phyloP scores from a whole-genome alignment of 2,329 filamentous ascomycete species.

The Bisporella sp. region DNA sequence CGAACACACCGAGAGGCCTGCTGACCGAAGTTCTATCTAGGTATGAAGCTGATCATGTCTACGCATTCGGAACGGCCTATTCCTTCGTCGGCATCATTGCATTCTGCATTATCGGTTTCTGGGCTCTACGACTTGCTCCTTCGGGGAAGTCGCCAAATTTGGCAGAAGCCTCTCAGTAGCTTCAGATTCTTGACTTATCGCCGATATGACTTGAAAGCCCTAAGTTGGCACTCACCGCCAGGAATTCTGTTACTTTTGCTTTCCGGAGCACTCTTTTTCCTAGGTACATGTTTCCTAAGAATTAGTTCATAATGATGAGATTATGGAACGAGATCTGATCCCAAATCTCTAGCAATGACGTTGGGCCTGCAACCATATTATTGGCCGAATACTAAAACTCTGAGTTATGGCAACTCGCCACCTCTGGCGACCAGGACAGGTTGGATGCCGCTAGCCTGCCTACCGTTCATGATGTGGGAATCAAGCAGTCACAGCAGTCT shows the following conservation, averaged over 20 bases:
- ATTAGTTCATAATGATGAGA: too few species aligned
- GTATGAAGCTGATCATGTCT: constrained; percentile 9
- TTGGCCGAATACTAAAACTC: constrained; percentile 11
- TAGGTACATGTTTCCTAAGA: too few species aligned
- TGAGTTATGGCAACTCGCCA: constrained; percentile 57
- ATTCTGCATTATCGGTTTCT: constrained; percentile 1
- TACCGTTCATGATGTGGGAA: constrained; percentile 47
- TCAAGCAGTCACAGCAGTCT: background rate
- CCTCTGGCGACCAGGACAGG: constrained; percentile 78
- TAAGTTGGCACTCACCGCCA: too few species aligned
- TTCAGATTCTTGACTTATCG: too few species aligned
- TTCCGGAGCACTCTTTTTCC: too few species aligned
- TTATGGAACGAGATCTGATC: background rate
- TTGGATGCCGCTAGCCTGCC: constrained; percentile 83
- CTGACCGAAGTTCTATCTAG: constrained; percentile 3
- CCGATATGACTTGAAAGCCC: too few species aligned
- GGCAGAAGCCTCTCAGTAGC: background rate
- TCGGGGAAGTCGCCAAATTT: background rate
- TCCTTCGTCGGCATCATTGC: constrained; percentile 11
- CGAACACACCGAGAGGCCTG: too few species aligned
- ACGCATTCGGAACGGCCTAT: constrained; percentile 7
- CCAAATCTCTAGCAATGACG: constrained; percentile 4
- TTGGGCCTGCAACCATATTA: constrained; percentile 14
- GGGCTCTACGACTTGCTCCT: too few species aligned
- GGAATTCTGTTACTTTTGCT: too few species aligned